Conservation (phyloP, 768 basidiomycete species). For the Russula ochroleuca region DNA sequence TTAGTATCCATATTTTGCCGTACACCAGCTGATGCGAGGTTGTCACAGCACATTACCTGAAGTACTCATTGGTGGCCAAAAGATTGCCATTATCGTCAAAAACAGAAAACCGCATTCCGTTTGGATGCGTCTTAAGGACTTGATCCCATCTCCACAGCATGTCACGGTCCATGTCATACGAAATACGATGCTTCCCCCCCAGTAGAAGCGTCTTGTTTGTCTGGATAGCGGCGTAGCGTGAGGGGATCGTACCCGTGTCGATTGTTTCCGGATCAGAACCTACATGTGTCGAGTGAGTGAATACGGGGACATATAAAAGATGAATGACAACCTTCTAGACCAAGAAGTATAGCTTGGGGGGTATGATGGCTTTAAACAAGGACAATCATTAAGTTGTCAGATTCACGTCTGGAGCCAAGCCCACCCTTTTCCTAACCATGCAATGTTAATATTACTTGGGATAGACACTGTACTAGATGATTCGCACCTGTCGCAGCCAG, state of each 20-base stretch:
- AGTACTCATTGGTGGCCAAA: constrained; percentile 93
- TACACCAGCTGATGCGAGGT: not conserved
- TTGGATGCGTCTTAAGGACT: constrained; percentile 84
- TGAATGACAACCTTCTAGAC: constrained; percentile 53
- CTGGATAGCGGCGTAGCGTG: constrained; percentile 68
- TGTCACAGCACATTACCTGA: constrained; percentile 44
- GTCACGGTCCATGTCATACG: constrained; percentile 84
- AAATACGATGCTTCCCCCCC: constrained; percentile 68
- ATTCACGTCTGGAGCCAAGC: constrained; percentile 28
- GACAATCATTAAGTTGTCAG: not conserved
- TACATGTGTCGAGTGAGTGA: constrained; percentile 26
- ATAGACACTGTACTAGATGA: not conserved
- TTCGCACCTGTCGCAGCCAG: constrained; percentile 82
- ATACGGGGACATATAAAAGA: not conserved
- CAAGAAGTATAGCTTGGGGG: constrained; percentile 80
- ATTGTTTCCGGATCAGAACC: constrained; percentile 92
- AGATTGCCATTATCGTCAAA: constrained; percentile 80
- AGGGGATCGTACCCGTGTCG: constrained; percentile 77
- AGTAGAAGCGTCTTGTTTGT: constrained; percentile 62
- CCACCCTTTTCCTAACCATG: constrained; percentile 66
- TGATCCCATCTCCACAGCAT: constrained; percentile 92
- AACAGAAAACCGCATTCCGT: constrained; percentile 89
- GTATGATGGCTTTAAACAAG: constrained; percentile 64
- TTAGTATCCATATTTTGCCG: not conserved
- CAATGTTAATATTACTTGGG: constrained; percentile 16